Conservation (phyloP, 305 asterid genomes). For the Fraxinus sp. region DNA sequence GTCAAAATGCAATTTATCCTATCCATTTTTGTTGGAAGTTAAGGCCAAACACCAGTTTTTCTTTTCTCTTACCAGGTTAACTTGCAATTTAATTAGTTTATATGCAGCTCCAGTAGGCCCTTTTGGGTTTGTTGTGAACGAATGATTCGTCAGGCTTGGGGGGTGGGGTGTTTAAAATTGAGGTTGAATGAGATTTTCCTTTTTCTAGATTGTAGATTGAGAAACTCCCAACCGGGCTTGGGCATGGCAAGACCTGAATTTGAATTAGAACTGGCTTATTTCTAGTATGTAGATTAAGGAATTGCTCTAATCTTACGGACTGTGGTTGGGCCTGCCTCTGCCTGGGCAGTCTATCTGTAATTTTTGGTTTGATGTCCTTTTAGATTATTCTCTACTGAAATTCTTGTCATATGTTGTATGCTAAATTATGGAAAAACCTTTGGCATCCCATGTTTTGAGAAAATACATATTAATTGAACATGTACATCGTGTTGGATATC, state of each 20-base stretch:
- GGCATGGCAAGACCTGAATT: background rate
- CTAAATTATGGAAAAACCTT: background rate
- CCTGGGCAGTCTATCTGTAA: background rate
- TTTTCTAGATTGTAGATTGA: background rate
- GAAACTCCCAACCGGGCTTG: background rate
- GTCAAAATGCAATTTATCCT: background rate
- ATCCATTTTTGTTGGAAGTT: background rate
- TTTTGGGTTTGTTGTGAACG: background rate
- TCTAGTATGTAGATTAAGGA: background rate
- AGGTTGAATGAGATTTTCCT: background rate
- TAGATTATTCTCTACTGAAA: background rate
- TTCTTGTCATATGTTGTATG: background rate
- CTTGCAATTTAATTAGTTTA: background rate
- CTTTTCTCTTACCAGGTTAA: background rate
- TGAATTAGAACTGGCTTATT: background rate
- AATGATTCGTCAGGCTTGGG: background rate
- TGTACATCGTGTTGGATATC: background rate
- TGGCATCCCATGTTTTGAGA: background rate
- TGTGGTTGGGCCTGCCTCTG: background rate
- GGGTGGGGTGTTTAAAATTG: background rate
- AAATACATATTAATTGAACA: background rate
- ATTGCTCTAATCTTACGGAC: background rate
- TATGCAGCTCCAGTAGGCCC: background rate
- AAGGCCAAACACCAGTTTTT: background rate
- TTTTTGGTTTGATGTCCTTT: background rate